Evolutionary conservation across 2,329 filamentous ascomycete genomes (phyloP).

Genomic region (Sphaerulina vaccinii): DNA sequence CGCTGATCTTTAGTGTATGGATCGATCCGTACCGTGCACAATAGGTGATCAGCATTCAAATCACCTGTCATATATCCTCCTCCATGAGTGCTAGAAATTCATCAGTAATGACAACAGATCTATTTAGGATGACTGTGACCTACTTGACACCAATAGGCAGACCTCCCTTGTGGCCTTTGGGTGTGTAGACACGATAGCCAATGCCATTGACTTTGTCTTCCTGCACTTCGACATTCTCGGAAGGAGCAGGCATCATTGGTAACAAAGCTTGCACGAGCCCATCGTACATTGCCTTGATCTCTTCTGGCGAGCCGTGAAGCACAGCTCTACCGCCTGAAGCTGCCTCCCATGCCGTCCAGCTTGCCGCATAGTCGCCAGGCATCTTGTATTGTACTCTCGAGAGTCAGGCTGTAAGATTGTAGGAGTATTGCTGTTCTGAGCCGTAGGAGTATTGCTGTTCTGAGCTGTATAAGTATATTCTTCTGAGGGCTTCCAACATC

Average conservation of each 20-base stretch:
- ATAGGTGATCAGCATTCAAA: constrained; percentile 26
- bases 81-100: constrained; percentile 22
- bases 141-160: constrained; percentile 23
- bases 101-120: too few relatives aligned
- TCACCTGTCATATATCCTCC: constrained; percentile 32
- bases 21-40: constrained; percentile 25
- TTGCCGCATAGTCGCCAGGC: constrained; percentile 23
- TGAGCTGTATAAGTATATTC: too few relatives aligned
- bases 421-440: background rate
- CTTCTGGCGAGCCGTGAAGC: constrained; percentile 25
- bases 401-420: background rate
- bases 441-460: background rate
- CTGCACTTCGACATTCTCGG: constrained; percentile 25
- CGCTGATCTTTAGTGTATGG: background rate
- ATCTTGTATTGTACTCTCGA: constrained; percentile 18
- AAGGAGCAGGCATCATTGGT: constrained; percentile 21
- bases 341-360: constrained; percentile 27
- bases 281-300: constrained; percentile 27
- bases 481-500: too few relatives aligned
- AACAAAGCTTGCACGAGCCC: constrained; percentile 19
- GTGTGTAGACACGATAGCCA: constrained; percentile 27
- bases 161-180: constrained; percentile 22
- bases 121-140: background rate
- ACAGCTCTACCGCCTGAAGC: constrained; percentile 25
- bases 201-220: constrained; percentile 28